Conservation (phyloP, 1,284 basidiomycete species). For the Peniophora sp. region DNA sequence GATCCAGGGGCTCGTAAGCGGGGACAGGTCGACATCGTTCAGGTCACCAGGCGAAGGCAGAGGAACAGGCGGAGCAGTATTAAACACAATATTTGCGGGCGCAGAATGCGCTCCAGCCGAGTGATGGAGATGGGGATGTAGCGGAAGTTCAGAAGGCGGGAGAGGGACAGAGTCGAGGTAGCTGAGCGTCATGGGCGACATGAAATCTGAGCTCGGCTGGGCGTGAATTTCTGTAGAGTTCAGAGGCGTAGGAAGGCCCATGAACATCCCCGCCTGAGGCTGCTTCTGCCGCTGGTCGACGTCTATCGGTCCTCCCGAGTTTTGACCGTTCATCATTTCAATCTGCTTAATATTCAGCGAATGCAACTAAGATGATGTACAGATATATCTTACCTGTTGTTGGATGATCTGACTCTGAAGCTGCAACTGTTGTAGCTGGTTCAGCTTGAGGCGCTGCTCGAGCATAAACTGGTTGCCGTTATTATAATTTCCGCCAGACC, state of each 20-base stretch:
- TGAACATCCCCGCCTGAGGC: slow-evolving; percentile 1
- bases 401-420: slow-evolving; percentile 78
- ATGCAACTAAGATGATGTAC: slow-evolving; percentile 11
- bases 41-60: slow-evolving; percentile 41
- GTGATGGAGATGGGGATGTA: slow-evolving; percentile 11
- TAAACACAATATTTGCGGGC: slow-evolving; percentile 58
- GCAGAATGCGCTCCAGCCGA: slow-evolving; percentile 35
- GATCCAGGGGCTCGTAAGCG: slow-evolving; percentile 70
- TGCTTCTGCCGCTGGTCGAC: slow-evolving; percentile 23
- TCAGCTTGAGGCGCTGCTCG: slow-evolving; percentile 63
- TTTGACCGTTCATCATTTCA: slow-evolving; percentile 59
- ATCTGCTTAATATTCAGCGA: slow-evolving; percentile 36
- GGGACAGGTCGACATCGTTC: slow-evolving; percentile 60
- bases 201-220: slow-evolving; percentile 48
- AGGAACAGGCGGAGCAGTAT: slow-evolving; percentile 24
- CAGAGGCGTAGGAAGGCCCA: slow-evolving; percentile 30
- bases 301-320: slow-evolving; percentile 24
- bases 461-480: slow-evolving; percentile 37
- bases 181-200: slow-evolving; percentile 46
- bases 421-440: slow-evolving; percentile 68
- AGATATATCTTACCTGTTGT: slow-evolving; percentile 50
- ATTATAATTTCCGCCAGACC: slow-evolving; percentile 7
- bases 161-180: slow-evolving; percentile 24
- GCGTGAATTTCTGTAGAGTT: slow-evolving; percentile 58
- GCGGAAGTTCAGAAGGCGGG: slow-evolving; percentile 21